Percentiles rank a stretch among this genome's conserved stretches.
Evolutionary conservation across 2,329 filamentous ascomycete species (phyloP).

Genomic region (Zarea fungicola): DNA sequence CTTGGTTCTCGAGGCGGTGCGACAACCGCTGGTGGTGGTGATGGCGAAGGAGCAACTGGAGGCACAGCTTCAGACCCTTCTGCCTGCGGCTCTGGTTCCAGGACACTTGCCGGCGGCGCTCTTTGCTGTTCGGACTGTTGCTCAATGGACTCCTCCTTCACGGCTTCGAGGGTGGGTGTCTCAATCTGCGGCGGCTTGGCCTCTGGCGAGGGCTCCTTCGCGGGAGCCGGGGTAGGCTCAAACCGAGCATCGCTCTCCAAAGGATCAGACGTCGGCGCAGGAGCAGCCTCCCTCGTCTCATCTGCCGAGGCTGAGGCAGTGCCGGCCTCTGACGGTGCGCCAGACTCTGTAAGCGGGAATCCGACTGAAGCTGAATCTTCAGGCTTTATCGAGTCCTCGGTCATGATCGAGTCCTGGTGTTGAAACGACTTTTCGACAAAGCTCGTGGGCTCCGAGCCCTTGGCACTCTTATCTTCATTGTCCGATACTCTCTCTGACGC

Average conservation of each 20-base stretch:
- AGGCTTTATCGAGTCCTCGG: constrained; percentile 33
- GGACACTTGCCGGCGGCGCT: not conserved
- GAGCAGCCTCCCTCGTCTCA: constrained; percentile 17
- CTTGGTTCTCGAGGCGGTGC: not conserved
- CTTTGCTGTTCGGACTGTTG: not conserved
- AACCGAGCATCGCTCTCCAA: constrained; percentile 13
- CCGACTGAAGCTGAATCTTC: constrained; percentile 33
- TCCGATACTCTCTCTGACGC: constrained; percentile 20
- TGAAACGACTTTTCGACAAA: constrained; percentile 20
- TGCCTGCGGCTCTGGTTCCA: not conserved
- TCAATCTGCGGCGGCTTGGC: not conserved
- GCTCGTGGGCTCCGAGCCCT: constrained; percentile 20
- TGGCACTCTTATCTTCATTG: constrained; percentile 22
- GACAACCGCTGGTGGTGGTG: not conserved
- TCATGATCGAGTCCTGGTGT: constrained; percentile 30
- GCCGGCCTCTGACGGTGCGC: constrained; percentile 24
- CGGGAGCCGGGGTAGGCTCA: constrained; percentile 5
- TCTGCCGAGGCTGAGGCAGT: constrained; percentile 20
- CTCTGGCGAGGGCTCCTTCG: not conserved
- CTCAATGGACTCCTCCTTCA: not conserved
- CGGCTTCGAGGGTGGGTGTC: not conserved
- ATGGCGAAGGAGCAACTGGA: not conserved
- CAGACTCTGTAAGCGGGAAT: constrained; percentile 25
- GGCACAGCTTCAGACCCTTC: not conserved
- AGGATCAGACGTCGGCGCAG: not conserved